These are phyloP conservation scores for Hypomontagnella monticulosa DNA, from an alignment of 495 filamentous ascomycete genomes.

Conservation along the genomic window DNA sequence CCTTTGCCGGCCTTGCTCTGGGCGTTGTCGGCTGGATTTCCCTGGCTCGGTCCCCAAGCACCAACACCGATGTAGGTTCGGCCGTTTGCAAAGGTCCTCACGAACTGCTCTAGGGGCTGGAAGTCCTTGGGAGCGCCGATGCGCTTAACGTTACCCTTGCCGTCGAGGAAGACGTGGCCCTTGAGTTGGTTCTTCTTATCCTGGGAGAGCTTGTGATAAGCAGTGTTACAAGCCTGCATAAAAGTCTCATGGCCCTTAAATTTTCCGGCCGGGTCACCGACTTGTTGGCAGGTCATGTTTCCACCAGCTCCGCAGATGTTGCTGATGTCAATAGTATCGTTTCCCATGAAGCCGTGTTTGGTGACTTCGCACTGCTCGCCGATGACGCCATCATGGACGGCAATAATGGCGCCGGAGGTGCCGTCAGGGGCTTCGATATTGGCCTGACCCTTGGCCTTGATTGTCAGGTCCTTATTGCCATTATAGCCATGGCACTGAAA, in stretches of 20 bases:
- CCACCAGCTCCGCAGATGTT: slow-evolving; percentile 55
- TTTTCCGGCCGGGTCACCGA: slow-evolving; percentile 46
- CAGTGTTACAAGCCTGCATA: slow-evolving; percentile 52
- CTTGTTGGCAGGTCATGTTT: slow-evolving; percentile 55
- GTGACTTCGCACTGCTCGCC: slow-evolving; percentile 57
- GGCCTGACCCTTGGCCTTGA: slow-evolving; percentile 39
- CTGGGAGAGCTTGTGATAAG: slow-evolving; percentile 45
- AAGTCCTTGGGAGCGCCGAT: slow-evolving; percentile 52
- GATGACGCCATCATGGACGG: slow-evolving; percentile 51
- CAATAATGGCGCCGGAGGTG: slow-evolving; percentile 51
- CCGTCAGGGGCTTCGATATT: slow-evolving; percentile 47
- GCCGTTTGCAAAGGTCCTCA: slow-evolving; percentile 53
- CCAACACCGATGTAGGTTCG: slow-evolving; percentile 57
- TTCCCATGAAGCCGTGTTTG: slow-evolving; percentile 50
- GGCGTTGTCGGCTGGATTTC: slow-evolving; percentile 42
- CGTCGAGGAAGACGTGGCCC: slow-evolving; percentile 45
- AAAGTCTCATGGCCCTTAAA: slow-evolving; percentile 52
- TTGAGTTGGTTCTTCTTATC: slow-evolving; percentile 46
- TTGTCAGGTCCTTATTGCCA: slow-evolving; percentile 44
- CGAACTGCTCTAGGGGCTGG: slow-evolving; percentile 49
- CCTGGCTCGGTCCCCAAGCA: slow-evolving; percentile 45
- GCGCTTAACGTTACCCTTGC: slow-evolving; percentile 47
- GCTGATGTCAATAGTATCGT: slow-evolving; percentile 54
- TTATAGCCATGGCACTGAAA: slow-evolving; percentile 54
- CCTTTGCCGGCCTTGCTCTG: slow-evolving; percentile 50